These are phyloP conservation scores for Teratosphaeria epicoccoides DNA, from an alignment of 2,329 filamentous ascomycete species.

Conservation along the genomic window DNA sequence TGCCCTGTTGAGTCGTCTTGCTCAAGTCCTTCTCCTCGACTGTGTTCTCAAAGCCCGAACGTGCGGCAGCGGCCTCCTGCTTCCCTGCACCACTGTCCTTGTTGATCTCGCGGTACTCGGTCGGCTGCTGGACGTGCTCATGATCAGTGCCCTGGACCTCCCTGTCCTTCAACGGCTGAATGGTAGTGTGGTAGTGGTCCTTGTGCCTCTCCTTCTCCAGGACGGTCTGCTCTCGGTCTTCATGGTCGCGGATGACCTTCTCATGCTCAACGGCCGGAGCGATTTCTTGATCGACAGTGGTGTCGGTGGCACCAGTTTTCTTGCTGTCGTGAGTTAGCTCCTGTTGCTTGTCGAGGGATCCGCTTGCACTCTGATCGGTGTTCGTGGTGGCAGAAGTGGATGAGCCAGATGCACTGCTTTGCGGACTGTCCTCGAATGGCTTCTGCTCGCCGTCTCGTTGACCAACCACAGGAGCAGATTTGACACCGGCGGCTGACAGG, in stretches of 20 bases:
- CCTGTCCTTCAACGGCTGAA: slow-evolving; percentile 15
- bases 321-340: slow-evolving; percentile 1
- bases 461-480: not conserved
- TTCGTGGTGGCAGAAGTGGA: not conserved
- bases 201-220: slow-evolving; percentile 12
- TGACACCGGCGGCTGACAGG: slow-evolving; percentile 1
- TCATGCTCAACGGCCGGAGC: slow-evolving; percentile 16
- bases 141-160: slow-evolving; percentile 14
- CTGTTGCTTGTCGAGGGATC: not conserved
- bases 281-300: slow-evolving; percentile 11
- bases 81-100: slow-evolving; percentile 14
- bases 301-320: slow-evolving; percentile 7
- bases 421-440: not conserved
- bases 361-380: not conserved
- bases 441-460: not conserved
- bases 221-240: slow-evolving; percentile 7
- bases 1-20: slow-evolving; percentile 8
- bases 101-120: slow-evolving; percentile 11
- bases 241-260: slow-evolving; percentile 5
- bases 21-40: slow-evolving; percentile 9
- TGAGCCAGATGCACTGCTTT: not conserved
- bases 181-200: slow-evolving; percentile 21
- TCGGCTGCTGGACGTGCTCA: slow-evolving; percentile 10
- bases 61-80: slow-evolving; percentile 11
- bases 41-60: slow-evolving; percentile 10